A percentile compares a stretch with the other conserved stretches of the same genome.
Evolutionary conservation across 2,329 filamentous ascomycete genomes (phyloP).

Genomic region (Penicillium olsonii): DNA sequence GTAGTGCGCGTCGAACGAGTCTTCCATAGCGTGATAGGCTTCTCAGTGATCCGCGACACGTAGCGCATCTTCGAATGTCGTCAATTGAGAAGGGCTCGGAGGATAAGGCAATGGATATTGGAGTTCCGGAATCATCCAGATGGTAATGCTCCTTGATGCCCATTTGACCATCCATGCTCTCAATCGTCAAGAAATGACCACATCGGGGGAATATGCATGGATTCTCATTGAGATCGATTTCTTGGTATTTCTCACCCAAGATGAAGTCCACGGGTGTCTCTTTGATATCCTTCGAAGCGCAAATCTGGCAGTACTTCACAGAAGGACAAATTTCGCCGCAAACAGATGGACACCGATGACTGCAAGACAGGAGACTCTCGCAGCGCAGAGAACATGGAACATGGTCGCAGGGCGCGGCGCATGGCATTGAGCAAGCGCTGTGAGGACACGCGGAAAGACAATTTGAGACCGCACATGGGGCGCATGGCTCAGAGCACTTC

Average conservation of each 20-base stretch:
- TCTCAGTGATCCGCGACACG: too few relatives aligned
- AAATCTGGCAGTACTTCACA: constrained; percentile 10
- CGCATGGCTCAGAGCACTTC: constrained; percentile 8
- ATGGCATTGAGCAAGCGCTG: constrained; percentile 17
- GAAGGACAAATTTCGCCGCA: constrained; percentile 14
- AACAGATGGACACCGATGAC: constrained; percentile 12
- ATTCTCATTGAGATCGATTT: constrained; percentile 15
- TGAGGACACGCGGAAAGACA: constrained; percentile 4
- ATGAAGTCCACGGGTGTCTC: constrained; percentile 15
- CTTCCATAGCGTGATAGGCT: constrained; percentile 16
- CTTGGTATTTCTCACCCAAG: constrained; percentile 5
- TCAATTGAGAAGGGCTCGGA: too few relatives aligned
- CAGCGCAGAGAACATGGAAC: constrained; percentile 15
- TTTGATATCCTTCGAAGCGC: constrained; percentile 8
- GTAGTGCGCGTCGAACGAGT: constrained; percentile 14
- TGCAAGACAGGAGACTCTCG: constrained; percentile 1
- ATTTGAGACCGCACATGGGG: constrained; percentile 13
- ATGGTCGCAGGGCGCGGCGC: constrained; percentile 9
- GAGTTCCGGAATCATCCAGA: constrained; percentile 12
- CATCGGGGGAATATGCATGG: constrained; percentile 13
- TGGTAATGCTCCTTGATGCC: constrained; percentile 14
- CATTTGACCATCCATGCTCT: constrained; percentile 14
- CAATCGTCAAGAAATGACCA: constrained; percentile 14
- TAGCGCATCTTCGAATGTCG: too few relatives aligned
- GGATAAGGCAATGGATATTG: constrained; percentile 7